Base-by-base conservation (phyloP, 164 flowering plant genomes). In the Paratinospora sagittata region DNA sequence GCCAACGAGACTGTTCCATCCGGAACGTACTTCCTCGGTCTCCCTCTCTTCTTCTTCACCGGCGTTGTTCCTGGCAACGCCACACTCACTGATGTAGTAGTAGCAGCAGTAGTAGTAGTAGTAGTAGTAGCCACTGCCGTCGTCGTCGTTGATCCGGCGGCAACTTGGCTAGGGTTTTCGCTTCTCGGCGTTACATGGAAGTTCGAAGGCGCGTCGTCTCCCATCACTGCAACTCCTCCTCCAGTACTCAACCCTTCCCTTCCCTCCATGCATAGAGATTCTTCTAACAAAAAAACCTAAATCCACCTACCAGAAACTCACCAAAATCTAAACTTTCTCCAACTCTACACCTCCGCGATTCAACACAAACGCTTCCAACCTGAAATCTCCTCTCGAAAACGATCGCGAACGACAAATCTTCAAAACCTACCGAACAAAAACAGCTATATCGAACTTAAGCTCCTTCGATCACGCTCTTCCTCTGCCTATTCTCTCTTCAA, bases 31-130 rank as follows among this genome's bases (percentile, higher is more conserved):
- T 92, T 94, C 74, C 97, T 88, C 2, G 98, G 98, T 72, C 98
- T 83, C 19, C 98, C 98, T 77, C 97, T 88, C 82, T 90, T 96
- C 87, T 91, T 96, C 90, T 89, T 96, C 80, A 60, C 75, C 39
- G 84, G 67, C 36, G 23, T 9, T 37, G 82, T 30, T 27, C 69
- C 77, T 63, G 71, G 74, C 62, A 71, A 37, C 23, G 71, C 73
- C 66, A 70, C 52, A 24, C 67, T 76, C 69, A 72, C 78, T 27
- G 55, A 16, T n/a, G 73, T 72, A 57, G 70, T 52, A 43, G 72
- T 78, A 52, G 72, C 76, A 61, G 81, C 49, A 16, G 76, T 63
- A 64, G 83, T 64, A 47, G 76, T 69, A 23, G 81, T 6, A 10
- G 47, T 21, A 4, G 73, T 71, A 55, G 70, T 49, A 27, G 72